Evolutionary conservation across 2,329 filamentous ascomycete species (phyloP).

Genomic region (Penicillium sp.): DNA sequence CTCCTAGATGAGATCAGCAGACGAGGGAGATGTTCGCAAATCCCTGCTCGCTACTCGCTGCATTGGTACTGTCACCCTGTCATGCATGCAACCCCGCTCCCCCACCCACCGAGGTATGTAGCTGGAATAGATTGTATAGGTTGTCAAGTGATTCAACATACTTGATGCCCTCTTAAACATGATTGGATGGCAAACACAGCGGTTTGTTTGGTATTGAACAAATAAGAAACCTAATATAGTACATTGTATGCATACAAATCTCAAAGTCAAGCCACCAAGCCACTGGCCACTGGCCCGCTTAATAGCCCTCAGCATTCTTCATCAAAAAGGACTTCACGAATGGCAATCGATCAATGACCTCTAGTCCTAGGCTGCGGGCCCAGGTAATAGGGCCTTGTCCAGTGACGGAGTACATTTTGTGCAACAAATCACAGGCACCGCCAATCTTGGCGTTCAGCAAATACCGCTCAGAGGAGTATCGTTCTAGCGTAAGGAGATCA

Average conservation of each 20-base stretch:
- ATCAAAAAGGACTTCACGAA: conserved; percentile 85
- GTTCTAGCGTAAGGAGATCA: conserved; percentile 71
- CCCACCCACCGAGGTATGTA: not conserved
- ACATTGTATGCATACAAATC: conserved; percentile 14
- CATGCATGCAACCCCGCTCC: not conserved
- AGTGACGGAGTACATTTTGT: conserved; percentile 80
- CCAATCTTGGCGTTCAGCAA: conserved; percentile 77
- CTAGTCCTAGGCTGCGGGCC: conserved; percentile 73
- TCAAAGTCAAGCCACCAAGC: not conserved
- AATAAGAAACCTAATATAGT: conserved; percentile 14
- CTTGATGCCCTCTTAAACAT: not conserved
- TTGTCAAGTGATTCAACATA: not conserved
- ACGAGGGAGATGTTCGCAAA: not conserved
- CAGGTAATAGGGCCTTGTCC: conserved; percentile 77
- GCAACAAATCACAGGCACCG: conserved; percentile 80
- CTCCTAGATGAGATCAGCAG: not conserved
- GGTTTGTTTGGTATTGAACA: not conserved
- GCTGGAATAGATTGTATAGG: not conserved
- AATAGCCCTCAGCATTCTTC: conserved; percentile 57
- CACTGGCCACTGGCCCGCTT: not conserved
- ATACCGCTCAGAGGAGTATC: conserved; percentile 80
- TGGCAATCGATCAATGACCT: conserved; percentile 70
- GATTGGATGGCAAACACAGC: not conserved
- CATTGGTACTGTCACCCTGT: not conserved
- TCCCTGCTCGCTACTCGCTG: not conserved